Conservation (phyloP, 139 green algal genomes). For the Eudorina sp. region DNA sequence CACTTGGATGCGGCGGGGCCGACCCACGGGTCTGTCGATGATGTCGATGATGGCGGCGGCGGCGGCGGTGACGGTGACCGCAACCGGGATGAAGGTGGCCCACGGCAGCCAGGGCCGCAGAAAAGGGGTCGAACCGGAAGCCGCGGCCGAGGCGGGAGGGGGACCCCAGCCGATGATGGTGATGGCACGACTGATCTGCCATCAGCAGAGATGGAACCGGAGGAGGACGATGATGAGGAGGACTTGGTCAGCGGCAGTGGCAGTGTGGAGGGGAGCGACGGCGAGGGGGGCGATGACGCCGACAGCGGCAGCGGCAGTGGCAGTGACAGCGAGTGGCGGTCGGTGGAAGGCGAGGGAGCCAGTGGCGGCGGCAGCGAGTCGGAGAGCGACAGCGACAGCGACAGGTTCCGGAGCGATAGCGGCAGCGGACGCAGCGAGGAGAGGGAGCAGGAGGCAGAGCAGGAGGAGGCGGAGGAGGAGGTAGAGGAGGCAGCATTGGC, state of each 20-base stretch:
- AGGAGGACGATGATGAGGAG: background rate
- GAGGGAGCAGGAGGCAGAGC: background rate
- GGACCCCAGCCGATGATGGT: too few species aligned
- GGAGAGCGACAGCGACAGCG: background rate
- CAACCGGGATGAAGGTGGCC: too few species aligned
- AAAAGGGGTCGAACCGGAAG: too few species aligned
- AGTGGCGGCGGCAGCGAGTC: background rate
- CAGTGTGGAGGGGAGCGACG: background rate
- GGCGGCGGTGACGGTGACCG: background rate
- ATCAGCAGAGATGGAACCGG: too few species aligned
- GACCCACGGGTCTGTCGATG: background rate
- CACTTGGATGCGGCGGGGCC: background rate
- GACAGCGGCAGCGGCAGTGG: slow-evolving; percentile 14
- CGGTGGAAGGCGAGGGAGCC: background rate
- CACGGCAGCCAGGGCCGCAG: too few species aligned
- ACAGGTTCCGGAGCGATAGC: background rate
- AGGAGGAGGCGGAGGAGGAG: background rate
- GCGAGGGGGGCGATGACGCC: background rate
- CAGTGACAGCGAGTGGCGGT: background rate
- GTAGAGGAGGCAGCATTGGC: background rate
- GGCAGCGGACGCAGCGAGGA: background rate
- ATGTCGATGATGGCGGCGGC: background rate
- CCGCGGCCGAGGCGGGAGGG: too few species aligned
- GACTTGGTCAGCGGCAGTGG: background rate
- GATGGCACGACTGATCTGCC: background rate